These are phyloP conservation scores for Globisporangium nunn DNA, from an alignment of 352 stramenopile genomes.

Conservation along the genomic window DNA sequence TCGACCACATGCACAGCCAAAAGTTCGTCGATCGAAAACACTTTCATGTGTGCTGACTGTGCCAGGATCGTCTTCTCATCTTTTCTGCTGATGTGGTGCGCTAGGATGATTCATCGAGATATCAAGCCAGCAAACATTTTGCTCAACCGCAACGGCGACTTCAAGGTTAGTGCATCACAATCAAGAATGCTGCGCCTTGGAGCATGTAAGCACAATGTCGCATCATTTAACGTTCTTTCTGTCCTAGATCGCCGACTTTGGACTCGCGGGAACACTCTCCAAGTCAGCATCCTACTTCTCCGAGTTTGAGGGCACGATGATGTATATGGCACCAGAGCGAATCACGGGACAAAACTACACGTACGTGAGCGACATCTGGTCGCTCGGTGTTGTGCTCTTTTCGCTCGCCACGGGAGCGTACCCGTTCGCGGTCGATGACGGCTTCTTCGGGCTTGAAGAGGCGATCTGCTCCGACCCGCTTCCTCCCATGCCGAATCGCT, in stretches of 20 bases:
- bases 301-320: constrained; percentile 88
- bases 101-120: constrained; percentile 81
- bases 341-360: constrained; percentile 86
- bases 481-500: constrained; percentile 64
- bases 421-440: constrained; percentile 65
- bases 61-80: neutral
- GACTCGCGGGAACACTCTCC: constrained; percentile 61
- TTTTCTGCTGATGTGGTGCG: neutral
- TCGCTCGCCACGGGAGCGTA: constrained; percentile 57
- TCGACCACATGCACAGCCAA: constrained; percentile 81
- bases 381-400: constrained; percentile 67
- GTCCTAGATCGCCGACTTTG: constrained; percentile 69
- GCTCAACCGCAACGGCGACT: constrained; percentile 76
- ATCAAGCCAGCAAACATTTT: constrained; percentile 90
- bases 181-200: no score
- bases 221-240: neutral
- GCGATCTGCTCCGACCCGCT: constrained; percentile 71
- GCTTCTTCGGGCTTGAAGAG: constrained; percentile 81
- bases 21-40: constrained; percentile 20
- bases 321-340: constrained; percentile 93
- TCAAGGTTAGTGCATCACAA: constrained; percentile 40
- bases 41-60: neutral
- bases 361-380: constrained; percentile 77
- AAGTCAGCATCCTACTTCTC: constrained; percentile 79
- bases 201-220: no score